Evolutionary conservation across 345 rosid genomes (phyloP).

Genomic region (Kandelia obovata): DNA sequence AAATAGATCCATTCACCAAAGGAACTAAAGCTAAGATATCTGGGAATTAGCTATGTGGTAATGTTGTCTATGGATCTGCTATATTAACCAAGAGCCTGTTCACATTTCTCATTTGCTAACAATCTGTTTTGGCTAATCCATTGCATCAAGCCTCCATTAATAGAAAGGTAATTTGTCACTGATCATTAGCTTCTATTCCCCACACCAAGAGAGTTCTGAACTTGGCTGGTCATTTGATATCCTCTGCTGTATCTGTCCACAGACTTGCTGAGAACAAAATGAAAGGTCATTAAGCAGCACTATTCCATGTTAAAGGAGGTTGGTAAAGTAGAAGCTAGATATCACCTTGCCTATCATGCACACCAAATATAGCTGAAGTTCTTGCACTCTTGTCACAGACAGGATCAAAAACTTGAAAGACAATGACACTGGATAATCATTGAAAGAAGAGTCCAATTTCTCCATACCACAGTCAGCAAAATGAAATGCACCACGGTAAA

Average conservation of each 20-base stretch:
- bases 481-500: not conserved
- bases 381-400: not conserved
- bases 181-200: not conserved
- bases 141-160: not conserved
- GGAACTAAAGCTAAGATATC: too few relatives aligned
- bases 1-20: too few relatives aligned
- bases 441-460: not conserved
- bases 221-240: not conserved
- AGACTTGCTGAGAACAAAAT: too few relatives aligned
- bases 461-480: not conserved
- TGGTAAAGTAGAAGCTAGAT: not conserved
- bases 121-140: not conserved
- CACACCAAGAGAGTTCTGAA: constrained; percentile 2
- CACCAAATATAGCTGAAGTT: not conserved
- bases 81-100: not conserved
- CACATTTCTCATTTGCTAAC: not conserved
- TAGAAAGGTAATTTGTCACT: not conserved
- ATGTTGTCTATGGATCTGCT: not conserved
- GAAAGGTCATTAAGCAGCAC: not conserved
- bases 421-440: not conserved
- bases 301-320: not conserved
- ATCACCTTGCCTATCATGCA: not conserved
- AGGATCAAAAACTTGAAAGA: not conserved
- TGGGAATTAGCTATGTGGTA: too few relatives aligned
- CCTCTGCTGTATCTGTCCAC: too few relatives aligned